Percentiles rank a stretch among this genome's conserved stretches.
Conservation (phyloP, 1,139 yeast species). For the Diutina siamensis region DNA sequence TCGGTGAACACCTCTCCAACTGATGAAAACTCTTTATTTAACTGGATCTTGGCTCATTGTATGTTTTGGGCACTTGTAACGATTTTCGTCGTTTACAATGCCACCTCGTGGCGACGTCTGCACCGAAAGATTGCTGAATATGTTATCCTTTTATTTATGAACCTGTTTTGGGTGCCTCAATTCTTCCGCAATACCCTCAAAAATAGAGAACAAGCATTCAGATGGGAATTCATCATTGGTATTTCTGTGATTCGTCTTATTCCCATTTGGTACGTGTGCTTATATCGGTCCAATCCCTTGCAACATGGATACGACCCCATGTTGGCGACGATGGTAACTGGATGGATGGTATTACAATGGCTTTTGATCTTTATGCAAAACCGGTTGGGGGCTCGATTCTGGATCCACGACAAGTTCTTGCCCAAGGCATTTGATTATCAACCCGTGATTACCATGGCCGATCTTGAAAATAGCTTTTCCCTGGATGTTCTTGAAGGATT, state of each 20-base stretch:
- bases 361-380: conserved; percentile 48
- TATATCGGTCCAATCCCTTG: conserved; percentile 29
- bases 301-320: conserved; percentile 47
- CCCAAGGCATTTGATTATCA: conserved; percentile 81
- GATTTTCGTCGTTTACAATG: conserved; percentile 45
- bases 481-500: conserved; percentile 23
- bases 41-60: conserved; percentile 51
- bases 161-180: conserved; percentile 89
- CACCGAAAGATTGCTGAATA: conserved; percentile 46
- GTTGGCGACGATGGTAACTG: conserved; percentile 30
- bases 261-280: conserved; percentile 55
- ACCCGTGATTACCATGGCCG: conserved; percentile 46
- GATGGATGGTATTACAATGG: conserved; percentile 52
- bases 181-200: conserved; percentile 66
- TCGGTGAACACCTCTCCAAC: not conserved
- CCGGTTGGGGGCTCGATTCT: conserved; percentile 67
- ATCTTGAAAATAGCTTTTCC: conserved; percentile 48
- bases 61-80: conserved; percentile 49
- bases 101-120: conserved; percentile 52
- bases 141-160: conserved; percentile 33
- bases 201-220: conserved; percentile 56
- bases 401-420: conserved; percentile 61
- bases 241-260: conserved; percentile 49
- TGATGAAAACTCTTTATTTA: conserved; percentile 48
- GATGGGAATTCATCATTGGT: conserved; percentile 62